Evolutionary conservation across 2,329 filamentous ascomycete genomes (phyloP), one percentile per base, ranked within the genome.

Genomic region (Amesomyces nigricolor): DNA sequence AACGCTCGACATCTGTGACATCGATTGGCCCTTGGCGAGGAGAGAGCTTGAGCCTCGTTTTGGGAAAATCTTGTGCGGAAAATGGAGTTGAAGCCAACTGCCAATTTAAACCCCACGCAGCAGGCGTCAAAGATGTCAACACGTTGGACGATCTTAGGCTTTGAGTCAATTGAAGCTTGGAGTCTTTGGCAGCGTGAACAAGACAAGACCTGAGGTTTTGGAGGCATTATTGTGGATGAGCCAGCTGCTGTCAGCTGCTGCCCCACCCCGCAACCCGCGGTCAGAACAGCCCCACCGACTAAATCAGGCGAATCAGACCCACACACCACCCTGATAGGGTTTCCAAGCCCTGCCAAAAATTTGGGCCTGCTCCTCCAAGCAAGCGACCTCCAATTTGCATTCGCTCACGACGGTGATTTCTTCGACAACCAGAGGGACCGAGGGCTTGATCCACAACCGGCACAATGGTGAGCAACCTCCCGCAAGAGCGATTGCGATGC

Each of bases 381-480:
- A 56, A 61, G 54, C 66, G 65, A 69, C 66, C 65, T 64, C 66
- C 63, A 71, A 68, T 65, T 67, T 71, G 66, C 65, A 67, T 65
- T 64, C 62, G 65, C 62, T 66, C 60, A 67, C 62, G 64, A 69
- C 66, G 68, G 68, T 66, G 67, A 70, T 60, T 56, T 59, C 50
- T 59, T 62, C 60, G 63, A 65, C 62, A 63, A 64, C 58, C 61
- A 63, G 58, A 61, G 58, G 58, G 58, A 61, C 59, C 55, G 62
- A 66, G 63, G 63, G 62, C 72, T 73, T 77, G 75, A 77, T 79
- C 75, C 74, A 75, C 58, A 72, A 71, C 74, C 75, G 75, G 67
- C 76, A 78, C 69, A 78, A 79, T 78, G 77, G 76, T 78, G 73
- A 69, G 74, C 61, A 37, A 52, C 54, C 47, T 47, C 39, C 53